Base-by-base conservation (phyloP, 1,284 basidiomycete species). In the Filobasidium uniguttulatum region DNA sequence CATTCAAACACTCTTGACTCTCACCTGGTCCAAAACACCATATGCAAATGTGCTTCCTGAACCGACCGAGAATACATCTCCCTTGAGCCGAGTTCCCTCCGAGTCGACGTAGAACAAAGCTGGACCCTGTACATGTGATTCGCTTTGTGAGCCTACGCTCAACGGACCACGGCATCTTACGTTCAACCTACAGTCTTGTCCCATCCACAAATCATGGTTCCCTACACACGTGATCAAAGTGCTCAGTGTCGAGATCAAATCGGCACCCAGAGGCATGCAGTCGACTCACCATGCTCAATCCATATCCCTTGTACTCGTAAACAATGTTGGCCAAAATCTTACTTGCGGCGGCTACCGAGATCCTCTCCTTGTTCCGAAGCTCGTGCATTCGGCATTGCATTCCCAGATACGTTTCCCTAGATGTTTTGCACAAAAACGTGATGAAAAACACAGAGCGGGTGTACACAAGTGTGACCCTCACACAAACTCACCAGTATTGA, bases 141-240 rank as follows among this genome's bases (percentile, higher is more conserved):
- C n/a, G n/a, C n/a, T n/a, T 12, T 36, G 29, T 53, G 25, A 49
- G 40, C 8, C 20, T 6, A 25, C n/a, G 10, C 10, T 33, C n/a
- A n/a, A n/a, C n/a, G n/a, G n/a, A n/a, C n/a, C n/a, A n/a, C n/a
- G n/a, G n/a, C n/a, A n/a, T n/a, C n/a, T n/a, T n/a, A n/a, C n/a
- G n/a, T 4, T 4, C 6, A 10, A 70, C 81, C 59, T 57, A 85
- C 85, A 9, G 93, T 96, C 76, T 97, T 98, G 73, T 99, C 94
- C 91, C 93, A 98, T 25, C 94, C 94, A 62, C 91, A 97, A 57
- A 98, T 94, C 94, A 98, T 98, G 2, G 94, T 98, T 51, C 94
- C 94, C 87, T 89, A 57, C 3, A 7, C 31, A 28, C 9, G n/a
- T 9, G 48, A 19, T 26, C 20, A 10, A 9, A 17, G 8, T 43